A percentile compares a stretch with the other conserved stretches of the same genome.
These are phyloP conservation scores for Clavispora carvajalis DNA, from an alignment of 805 yeast genomes.

Conservation along the genomic window DNA sequence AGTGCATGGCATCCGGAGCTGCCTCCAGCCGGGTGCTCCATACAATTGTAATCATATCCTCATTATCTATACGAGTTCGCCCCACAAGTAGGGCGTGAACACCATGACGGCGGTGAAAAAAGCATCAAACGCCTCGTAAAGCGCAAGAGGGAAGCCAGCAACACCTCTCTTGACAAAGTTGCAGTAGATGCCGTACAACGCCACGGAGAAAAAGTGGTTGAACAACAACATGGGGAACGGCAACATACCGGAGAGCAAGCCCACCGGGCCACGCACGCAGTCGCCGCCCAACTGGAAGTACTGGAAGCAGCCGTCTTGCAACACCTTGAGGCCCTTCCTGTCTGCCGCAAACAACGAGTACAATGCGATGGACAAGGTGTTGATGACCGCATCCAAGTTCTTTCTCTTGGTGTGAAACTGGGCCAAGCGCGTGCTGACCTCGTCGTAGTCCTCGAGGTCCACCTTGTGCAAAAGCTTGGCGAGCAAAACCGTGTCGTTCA, in stretches of 20 bases:
- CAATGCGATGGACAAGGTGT: constrained; percentile 85
- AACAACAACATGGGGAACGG: constrained; percentile 73
- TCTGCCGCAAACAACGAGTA: constrained; percentile 90
- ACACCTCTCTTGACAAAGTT: constrained; percentile 66
- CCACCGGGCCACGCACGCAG: constrained; percentile 72
- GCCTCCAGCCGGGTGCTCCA: too few relatives aligned
- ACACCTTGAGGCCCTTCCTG: constrained; percentile 51
- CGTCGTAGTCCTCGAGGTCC: constrained; percentile 52
- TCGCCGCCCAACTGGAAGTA: constrained; percentile 84
- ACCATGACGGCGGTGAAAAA: constrained; percentile 70
- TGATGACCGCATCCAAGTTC: constrained; percentile 73
- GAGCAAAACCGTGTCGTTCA: constrained; percentile 74
- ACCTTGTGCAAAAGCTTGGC: constrained; percentile 55
- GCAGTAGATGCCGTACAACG: constrained; percentile 70
- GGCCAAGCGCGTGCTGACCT: constrained; percentile 50
- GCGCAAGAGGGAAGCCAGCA: constrained; percentile 61
- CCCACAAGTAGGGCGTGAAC: constrained; percentile 71
- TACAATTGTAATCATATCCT: not conserved
- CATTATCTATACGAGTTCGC: constrained; percentile 31
- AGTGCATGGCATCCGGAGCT: too few relatives aligned
- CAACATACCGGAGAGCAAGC: constrained; percentile 73
- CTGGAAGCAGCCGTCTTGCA: constrained; percentile 84
- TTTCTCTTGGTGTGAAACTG: constrained; percentile 78
- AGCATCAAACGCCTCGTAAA: constrained; percentile 63
- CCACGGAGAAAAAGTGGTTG: constrained; percentile 86